phyloP scores from a whole-genome alignment of 768 basidiomycete species.

The Lactarius psammicola region DNA sequence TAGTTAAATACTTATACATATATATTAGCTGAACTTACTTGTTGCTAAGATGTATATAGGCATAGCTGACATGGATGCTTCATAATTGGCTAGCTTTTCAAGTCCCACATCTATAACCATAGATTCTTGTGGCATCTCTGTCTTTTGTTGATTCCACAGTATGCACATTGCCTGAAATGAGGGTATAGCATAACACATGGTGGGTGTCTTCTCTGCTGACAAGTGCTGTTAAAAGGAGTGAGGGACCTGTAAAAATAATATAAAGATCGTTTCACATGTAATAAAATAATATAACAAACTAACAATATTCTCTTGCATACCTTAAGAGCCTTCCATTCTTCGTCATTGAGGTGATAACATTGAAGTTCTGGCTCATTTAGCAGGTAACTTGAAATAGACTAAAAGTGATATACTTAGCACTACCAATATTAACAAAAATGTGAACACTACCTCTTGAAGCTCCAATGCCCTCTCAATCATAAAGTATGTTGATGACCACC shows the following conservation, averaged over 20 bases:
- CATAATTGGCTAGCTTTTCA: too few species aligned
- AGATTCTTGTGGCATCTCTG: not conserved
- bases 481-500: slow-evolving; percentile 33
- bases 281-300: too few species aligned
- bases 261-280: too few species aligned
- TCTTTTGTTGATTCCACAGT: not conserved
- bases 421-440: not conserved
- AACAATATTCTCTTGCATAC: too few species aligned
- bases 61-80: not conserved
- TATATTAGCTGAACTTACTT: too few species aligned
- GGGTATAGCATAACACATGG: not conserved
- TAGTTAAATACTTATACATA: too few species aligned
- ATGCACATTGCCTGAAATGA: slow-evolving; percentile 2
- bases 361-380: too few species aligned
- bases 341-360: too few species aligned
- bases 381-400: too few species aligned
- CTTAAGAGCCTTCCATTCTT: too few species aligned
- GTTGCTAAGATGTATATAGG: not conserved
- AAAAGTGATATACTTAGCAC: not conserved
- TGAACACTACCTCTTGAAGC: slow-evolving; percentile 25
- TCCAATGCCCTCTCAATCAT: slow-evolving; percentile 28
- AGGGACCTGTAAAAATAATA: not conserved
- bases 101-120: too few species aligned
- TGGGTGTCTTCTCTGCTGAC: slow-evolving; percentile 8
- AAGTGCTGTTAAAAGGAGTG: slow-evolving; percentile 15